phyloP scores from a whole-genome alignment of 805 yeast species.

The Kazachstania viticola region DNA sequence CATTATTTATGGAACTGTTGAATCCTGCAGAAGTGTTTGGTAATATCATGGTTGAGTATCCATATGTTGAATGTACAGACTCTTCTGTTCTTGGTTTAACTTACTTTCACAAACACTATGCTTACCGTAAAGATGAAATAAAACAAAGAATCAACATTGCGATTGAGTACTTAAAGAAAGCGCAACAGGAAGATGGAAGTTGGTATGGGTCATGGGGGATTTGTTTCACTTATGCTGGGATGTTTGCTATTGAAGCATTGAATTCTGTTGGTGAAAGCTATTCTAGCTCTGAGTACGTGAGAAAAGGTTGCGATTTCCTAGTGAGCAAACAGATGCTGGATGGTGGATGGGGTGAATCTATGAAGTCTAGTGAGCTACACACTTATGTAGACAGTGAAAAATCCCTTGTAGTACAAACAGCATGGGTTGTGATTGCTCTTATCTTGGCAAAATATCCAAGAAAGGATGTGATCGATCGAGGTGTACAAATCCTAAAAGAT shows the following conservation, averaged over 20 bases:
- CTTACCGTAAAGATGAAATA: constrained; percentile 58
- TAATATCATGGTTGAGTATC: constrained; percentile 96
- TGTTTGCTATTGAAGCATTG: constrained; percentile 95
- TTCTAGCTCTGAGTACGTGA: constrained; percentile 47
- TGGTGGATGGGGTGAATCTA: constrained; percentile 97
- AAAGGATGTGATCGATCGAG: constrained; percentile 46
- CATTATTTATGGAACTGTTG: constrained; percentile 60
- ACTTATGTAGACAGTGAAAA: constrained; percentile 54
- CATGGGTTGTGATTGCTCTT: constrained; percentile 85
- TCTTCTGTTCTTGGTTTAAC: constrained; percentile 84
- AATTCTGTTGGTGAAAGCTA: constrained; percentile 56
- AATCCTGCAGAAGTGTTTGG: constrained; percentile 98
- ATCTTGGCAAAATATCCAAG: constrained; percentile 75
- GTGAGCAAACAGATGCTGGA: constrained; percentile 64
- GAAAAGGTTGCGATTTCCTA: constrained; percentile 76
- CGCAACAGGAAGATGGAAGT: constrained; percentile 74
- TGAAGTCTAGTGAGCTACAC: constrained; percentile 78
- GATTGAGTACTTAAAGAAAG: constrained; percentile 51
- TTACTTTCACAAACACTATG: constrained; percentile 55
- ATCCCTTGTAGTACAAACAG: constrained; percentile 75
- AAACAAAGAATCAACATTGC: constrained; percentile 63
- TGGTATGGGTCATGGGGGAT: constrained; percentile 99
- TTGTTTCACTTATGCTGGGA: constrained; percentile 88
- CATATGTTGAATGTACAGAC: constrained; percentile 96
- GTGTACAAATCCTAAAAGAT: constrained; percentile 47